These are phyloP conservation scores for Ulvella scutata DNA, from an alignment of 139 green algal species.

Conservation along the genomic window DNA sequence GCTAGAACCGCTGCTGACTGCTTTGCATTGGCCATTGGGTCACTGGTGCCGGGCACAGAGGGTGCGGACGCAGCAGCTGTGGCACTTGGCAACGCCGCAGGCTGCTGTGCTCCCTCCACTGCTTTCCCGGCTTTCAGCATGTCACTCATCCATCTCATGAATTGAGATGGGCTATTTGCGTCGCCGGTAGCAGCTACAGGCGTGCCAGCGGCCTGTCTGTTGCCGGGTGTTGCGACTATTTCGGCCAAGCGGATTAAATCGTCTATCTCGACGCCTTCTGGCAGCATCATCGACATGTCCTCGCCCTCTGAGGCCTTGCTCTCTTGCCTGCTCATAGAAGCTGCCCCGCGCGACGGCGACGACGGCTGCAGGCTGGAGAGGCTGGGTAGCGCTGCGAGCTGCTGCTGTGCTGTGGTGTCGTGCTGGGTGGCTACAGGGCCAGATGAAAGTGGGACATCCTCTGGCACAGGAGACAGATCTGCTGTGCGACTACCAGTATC, in stretches of 20 bases:
- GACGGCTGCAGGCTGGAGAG: no score
- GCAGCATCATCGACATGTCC: conserved; percentile 1
- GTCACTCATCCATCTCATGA: not conserved
- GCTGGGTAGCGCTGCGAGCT: no score
- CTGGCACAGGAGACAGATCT: no score
- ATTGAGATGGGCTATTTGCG: not conserved
- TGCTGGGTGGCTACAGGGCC: no score
- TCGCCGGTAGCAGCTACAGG: not conserved
- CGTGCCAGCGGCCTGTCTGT: not conserved
- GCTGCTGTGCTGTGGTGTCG: no score
- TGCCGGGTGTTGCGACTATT: not conserved
- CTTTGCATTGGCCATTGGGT: not conserved
- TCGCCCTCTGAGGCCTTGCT: not conserved
- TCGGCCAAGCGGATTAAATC: not conserved
- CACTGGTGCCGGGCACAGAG: not conserved
- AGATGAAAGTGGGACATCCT: no score
- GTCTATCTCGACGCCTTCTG: not conserved
- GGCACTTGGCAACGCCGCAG: not conserved
- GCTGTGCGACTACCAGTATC: no score
- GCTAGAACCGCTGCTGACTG: not conserved
- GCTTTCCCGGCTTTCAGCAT: not conserved
- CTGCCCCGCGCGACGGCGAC: no score
- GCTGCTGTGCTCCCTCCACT: not conserved
- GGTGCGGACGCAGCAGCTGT: not conserved
- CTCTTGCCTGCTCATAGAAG: no score